A percentile compares a stretch with the other conserved stretches of the same genome.
These are phyloP conservation scores for Penicillium verrucosum DNA, from an alignment of 2,329 filamentous ascomycete genomes.

Conservation along the genomic window DNA sequence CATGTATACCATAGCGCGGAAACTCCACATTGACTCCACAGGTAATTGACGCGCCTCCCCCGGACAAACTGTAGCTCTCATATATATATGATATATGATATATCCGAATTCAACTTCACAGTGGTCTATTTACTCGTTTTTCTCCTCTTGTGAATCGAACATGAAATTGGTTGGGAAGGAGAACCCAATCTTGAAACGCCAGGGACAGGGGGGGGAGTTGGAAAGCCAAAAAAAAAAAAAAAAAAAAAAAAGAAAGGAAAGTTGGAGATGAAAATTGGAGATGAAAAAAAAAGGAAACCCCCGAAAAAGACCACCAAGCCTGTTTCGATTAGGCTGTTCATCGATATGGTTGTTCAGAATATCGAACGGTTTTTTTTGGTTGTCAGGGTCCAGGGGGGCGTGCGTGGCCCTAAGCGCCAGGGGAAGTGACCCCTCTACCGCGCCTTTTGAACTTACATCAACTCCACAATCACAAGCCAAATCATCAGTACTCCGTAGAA, in stretches of 20 bases:
- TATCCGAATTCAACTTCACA: too few species aligned
- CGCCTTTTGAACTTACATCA: background rate
- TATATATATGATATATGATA: too few species aligned
- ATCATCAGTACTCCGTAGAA: too few species aligned
- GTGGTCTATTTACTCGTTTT: too few species aligned
- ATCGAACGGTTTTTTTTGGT: constrained; percentile 7
- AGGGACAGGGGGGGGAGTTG: background rate
- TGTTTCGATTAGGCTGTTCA: background rate
- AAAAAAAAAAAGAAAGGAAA: background rate
- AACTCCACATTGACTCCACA: too few species aligned
- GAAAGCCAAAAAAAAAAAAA: background rate
- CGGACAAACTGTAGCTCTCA: too few species aligned
- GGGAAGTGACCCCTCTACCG: constrained; percentile 10
- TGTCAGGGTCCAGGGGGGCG: constrained; percentile 6
- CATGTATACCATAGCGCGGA: too few species aligned
- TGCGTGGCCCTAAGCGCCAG: constrained; percentile 23
- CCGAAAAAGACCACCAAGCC: constrained; percentile 4
- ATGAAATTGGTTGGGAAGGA: too few species aligned
- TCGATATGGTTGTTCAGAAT: constrained; percentile 10
- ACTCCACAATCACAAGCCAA: background rate
- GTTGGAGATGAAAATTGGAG: background rate
- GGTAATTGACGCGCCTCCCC: too few species aligned
- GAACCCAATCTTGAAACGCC: too few species aligned
- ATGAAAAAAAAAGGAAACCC: background rate
- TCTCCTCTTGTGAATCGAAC: too few species aligned